Conservation (phyloP, 1,284 basidiomycete species). For the Sanguinoderma infundibulare region DNA sequence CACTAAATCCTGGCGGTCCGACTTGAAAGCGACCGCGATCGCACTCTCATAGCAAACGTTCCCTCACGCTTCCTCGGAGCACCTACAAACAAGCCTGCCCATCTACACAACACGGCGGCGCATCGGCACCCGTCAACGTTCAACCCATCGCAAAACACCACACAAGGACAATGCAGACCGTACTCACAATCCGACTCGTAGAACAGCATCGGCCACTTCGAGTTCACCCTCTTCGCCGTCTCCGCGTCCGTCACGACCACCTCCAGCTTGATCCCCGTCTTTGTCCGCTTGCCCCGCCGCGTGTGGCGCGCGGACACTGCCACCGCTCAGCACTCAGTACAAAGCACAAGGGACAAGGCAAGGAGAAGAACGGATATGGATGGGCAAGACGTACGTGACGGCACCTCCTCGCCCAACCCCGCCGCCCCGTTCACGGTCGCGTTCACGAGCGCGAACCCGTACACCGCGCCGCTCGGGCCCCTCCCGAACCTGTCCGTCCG, state of each 20-base stretch:
- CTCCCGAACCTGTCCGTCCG: not conserved
- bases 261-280: not conserved
- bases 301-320: not conserved
- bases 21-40: too few relatives aligned
- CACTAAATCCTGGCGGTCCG: too few relatives aligned
- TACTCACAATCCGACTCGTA: not conserved
- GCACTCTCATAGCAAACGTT: too few relatives aligned
- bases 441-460: not conserved
- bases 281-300: not conserved
- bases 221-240: not conserved
- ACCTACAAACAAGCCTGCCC: not conserved
- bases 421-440: not conserved
- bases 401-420: not conserved
- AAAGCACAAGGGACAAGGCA: too few relatives aligned
- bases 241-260: not conserved
- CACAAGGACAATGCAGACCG: too few relatives aligned
- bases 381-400: not conserved
- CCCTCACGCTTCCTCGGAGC: too few relatives aligned
- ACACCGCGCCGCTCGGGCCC: not conserved
- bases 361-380: not conserved
- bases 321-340: too few relatives aligned
- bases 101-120: not conserved
- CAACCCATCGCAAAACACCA: not conserved
- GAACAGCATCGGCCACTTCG: not conserved
- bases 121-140: not conserved